These are phyloP conservation scores for Talaromyces sp. DNA, from an alignment of 2,329 filamentous ascomycete species.

Conservation along the genomic window DNA sequence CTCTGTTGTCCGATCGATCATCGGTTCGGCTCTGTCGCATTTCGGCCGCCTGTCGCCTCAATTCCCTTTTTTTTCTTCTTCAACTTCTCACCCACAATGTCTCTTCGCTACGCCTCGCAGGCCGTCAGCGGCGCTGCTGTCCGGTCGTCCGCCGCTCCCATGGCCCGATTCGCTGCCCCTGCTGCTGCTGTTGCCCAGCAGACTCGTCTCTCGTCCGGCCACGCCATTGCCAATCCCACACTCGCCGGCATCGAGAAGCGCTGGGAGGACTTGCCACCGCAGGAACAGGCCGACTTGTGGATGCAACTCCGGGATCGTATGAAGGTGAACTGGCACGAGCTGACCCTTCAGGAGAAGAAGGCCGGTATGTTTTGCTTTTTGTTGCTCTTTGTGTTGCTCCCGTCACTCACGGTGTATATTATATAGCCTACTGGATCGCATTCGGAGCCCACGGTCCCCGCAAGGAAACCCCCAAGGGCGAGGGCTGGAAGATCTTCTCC, in stretches of 20 bases:
- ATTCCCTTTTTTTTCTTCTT: constrained; percentile 13
- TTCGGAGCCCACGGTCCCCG: constrained; percentile 96
- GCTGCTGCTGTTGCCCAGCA: constrained; percentile 42
- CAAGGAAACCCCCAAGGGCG: constrained; percentile 74
- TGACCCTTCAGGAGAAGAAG: constrained; percentile 98
- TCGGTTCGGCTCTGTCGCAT: neutral
- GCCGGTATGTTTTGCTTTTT: constrained; percentile 67
- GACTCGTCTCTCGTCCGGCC: constrained; percentile 61
- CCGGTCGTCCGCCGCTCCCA: constrained; percentile 30
- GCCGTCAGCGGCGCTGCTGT: constrained; percentile 40
- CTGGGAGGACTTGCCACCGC: constrained; percentile 96
- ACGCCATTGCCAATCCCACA: constrained; percentile 96
- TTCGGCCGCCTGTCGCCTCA: neutral
- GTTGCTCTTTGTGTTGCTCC: constrained; percentile 19
- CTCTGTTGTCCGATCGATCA: neutral
- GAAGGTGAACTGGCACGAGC: constrained; percentile 94
- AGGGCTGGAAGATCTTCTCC: constrained; percentile 72
- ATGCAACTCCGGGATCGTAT: constrained; percentile 97
- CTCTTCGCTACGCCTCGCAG: constrained; percentile 43
- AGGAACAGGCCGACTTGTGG: constrained; percentile 99
- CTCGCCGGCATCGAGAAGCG: constrained; percentile 98
- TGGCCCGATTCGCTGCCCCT: constrained; percentile 36
- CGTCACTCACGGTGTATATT: constrained; percentile 2
- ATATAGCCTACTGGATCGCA: constrained; percentile 93
- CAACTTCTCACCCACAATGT: constrained; percentile 37